Conservation (phyloP, 352 stramenopile species). For the Globisporangium acanthophoron region DNA sequence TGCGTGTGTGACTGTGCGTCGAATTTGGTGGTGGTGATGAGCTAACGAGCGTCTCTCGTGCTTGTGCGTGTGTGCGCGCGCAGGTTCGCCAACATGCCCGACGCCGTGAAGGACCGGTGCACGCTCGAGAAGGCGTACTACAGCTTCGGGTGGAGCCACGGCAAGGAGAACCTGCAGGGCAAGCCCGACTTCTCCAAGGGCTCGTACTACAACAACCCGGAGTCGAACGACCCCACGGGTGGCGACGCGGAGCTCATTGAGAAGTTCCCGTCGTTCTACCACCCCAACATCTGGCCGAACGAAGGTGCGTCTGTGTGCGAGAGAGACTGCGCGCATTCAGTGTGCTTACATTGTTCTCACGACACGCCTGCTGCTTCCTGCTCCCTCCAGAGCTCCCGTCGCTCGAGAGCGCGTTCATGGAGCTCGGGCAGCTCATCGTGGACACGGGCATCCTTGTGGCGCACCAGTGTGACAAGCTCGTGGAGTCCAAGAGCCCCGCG, state of each 20-base stretch:
- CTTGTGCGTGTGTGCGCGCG: not conserved
- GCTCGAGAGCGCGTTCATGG: conserved; percentile 88
- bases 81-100: conserved; percentile 71
- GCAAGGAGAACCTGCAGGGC: conserved; percentile 93
- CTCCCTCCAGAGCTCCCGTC: conserved; percentile 51
- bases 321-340: not conserved
- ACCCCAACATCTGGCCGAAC: conserved; percentile 92
- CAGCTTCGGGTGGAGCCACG: conserved; percentile 95
- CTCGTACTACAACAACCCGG: conserved; percentile 97
- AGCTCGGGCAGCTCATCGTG: conserved; percentile 90
- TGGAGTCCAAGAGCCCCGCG: conserved; percentile 55
- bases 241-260: conserved; percentile 71
- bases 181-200: conserved; percentile 93
- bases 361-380: too few relatives aligned
- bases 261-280: conserved; percentile 88
- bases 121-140: conserved; percentile 89
- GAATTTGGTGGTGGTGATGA: not conserved
- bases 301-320: conserved; percentile 11
- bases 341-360: not conserved
- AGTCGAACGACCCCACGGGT: conserved; percentile 82
- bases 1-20: too few relatives aligned
- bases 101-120: conserved; percentile 73
- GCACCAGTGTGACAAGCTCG: conserved; percentile 89
- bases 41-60: not conserved
- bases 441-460: conserved; percentile 89